Evolutionary conservation across 345 rosid genomes (phyloP), one percentile per base, ranked within the genome.

Genomic region (Eutrema japonicum): DNA sequence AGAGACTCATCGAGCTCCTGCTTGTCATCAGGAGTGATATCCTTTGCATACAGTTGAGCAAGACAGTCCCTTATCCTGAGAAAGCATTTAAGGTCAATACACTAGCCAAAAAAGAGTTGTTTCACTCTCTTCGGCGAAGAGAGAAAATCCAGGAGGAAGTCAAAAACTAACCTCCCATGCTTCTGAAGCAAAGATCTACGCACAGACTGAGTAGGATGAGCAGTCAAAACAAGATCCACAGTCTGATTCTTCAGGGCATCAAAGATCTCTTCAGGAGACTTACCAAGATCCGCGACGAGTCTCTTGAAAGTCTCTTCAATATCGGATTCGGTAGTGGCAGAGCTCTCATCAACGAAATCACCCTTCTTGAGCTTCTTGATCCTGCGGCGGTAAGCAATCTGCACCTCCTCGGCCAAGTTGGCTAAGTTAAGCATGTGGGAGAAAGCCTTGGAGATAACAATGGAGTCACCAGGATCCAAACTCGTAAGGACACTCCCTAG

Each of bases 1-100:
- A 95, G 84, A 79, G 98, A 92, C 81, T 95, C 99, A 67, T 92
- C 97, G 18, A 95, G 96, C 88, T 95, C 99, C 80, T 89, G 97
- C 85, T 95, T 92, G 74, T 92, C 98, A 83, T 95, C 96, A 61
- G 97, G 98, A 80, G 96, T 95, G 60, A 95, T 90, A 72, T 95
- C 98, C 52, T 92, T 95, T 43, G 96, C 96, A 81, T 92, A 86
- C 63, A 94, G 61, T 75, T 92, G 96, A 7, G 96, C 92, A 79
- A 95, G 81, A 75, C 93, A 92, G 75, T 95, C 77, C 10, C 96
- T 84, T 68, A 95, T 86, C 96, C 99, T 95, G 84, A 61, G 61
- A 68, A 60, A 67, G 2, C 63, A 52, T 51, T 10, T 0, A 46
- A 22, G 18, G 18, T 54, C 32, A 38, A 13, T 3, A 73, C 3